A percentile compares a stretch with the other conserved stretches of the same genome.
These are phyloP conservation scores for Scleroderma bovista DNA, from an alignment of 768 basidiomycete species.

Conservation along the genomic window DNA sequence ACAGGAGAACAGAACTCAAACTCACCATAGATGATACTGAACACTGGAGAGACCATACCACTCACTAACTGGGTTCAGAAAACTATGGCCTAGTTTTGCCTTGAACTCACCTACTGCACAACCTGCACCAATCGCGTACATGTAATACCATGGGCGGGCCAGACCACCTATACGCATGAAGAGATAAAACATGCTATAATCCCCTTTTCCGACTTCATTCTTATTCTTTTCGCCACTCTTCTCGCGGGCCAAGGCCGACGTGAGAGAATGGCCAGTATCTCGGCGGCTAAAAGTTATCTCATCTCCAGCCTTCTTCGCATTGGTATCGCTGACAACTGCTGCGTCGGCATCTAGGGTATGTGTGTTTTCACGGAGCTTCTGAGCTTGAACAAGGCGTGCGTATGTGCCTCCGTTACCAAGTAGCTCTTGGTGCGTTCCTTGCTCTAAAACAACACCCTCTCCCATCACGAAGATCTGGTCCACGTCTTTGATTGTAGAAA, in stretches of 20 bases:
- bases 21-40: constrained; percentile 60
- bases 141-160: constrained; percentile 51
- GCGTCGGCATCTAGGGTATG: constrained; percentile 26
- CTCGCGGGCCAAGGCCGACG: constrained; percentile 61
- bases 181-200: constrained; percentile 49
- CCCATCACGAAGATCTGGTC: constrained; percentile 88
- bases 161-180: constrained; percentile 67
- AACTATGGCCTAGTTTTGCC: background rate
- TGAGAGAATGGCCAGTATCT: constrained; percentile 45
- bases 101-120: constrained; percentile 40
- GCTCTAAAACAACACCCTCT: constrained; percentile 74
- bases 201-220: constrained; percentile 26
- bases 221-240: constrained; percentile 31
- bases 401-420: constrained; percentile 60
- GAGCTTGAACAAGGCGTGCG: constrained; percentile 68
- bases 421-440: constrained; percentile 72
- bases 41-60: constrained; percentile 69
- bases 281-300: constrained; percentile 55
- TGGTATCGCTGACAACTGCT: constrained; percentile 17
- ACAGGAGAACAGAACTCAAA: background rate
- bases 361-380: constrained; percentile 62
- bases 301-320: constrained; percentile 54
- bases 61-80: constrained; percentile 21
- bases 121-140: constrained; percentile 53
- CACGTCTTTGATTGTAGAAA: constrained; percentile 83